Conservation (phyloP, 2,329 filamentous ascomycete genomes). For the Fusarium sp. region DNA sequence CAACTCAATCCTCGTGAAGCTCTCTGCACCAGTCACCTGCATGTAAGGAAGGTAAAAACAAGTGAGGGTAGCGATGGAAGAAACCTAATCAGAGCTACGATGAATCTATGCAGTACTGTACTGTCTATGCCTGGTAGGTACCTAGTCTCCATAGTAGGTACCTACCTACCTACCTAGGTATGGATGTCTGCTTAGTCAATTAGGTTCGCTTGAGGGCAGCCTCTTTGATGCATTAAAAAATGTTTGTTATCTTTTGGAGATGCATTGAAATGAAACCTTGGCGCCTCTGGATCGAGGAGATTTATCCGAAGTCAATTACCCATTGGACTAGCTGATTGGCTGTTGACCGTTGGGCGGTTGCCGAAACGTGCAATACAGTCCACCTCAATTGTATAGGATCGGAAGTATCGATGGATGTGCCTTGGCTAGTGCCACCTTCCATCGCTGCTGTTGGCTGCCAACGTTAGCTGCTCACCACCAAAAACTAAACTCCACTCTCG, state of each 20-base stretch:
- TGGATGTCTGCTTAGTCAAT: conserved; percentile 3
- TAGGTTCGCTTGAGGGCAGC: conserved; percentile 1
- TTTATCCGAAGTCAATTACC: conserved; percentile 31
- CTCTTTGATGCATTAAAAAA: conserved; percentile 17
- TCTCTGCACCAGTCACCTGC: neutral
- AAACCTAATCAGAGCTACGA: conserved; percentile 17
- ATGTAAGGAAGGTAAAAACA: neutral
- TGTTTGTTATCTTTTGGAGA: conserved; percentile 21
- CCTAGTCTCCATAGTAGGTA: neutral
- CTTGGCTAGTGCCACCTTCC: conserved; percentile 28
- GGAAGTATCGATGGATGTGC: conserved; percentile 34
- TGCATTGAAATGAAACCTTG: conserved; percentile 37
- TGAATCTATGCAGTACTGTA: neutral
- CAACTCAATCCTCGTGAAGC: conserved; percentile 19
- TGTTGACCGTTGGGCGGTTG: conserved; percentile 23
- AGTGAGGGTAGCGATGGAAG: neutral
- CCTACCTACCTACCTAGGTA: neutral
- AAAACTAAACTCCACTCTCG: conserved; percentile 7
- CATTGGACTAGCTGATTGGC: conserved; percentile 10
- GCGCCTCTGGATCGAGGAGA: conserved; percentile 32
- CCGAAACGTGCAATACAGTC: conserved; percentile 37
- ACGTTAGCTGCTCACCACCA: conserved; percentile 1
- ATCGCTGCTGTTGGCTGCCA: neutral
- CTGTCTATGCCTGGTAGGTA: neutral
- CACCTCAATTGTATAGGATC: conserved; percentile 36